These are phyloP conservation scores for Exophiala spinifera DNA, from an alignment of 2,329 filamentous ascomycete species.

Conservation along the genomic window DNA sequence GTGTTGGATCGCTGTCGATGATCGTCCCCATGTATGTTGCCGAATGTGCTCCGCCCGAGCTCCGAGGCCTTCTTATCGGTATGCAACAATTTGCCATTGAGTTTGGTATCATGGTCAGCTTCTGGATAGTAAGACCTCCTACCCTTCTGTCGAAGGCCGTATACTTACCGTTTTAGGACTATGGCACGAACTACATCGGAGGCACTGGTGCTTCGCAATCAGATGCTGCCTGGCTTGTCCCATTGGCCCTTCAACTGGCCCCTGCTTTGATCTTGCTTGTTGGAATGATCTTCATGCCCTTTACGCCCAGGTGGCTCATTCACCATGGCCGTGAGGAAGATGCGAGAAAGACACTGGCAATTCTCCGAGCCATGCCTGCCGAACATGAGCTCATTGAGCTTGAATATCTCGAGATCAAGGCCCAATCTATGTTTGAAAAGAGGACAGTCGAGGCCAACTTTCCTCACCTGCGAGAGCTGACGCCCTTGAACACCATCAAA, in stretches of 20 bases:
- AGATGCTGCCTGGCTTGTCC: constrained; percentile 70
- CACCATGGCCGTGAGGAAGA: constrained; percentile 72
- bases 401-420: constrained; percentile 81
- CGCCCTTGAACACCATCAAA: constrained; percentile 62
- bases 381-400: constrained; percentile 22
- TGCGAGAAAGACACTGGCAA: constrained; percentile 62
- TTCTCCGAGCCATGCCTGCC: constrained; percentile 52
- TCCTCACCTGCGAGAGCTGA: constrained; percentile 60
- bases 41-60: constrained; percentile 38
- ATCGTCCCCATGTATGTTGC: constrained; percentile 41
- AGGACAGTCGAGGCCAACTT: constrained; percentile 65
- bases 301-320: constrained; percentile 57
- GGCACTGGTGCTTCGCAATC: constrained; percentile 58
- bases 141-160: neutral
- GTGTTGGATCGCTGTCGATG: constrained; percentile 43
- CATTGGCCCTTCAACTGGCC: constrained; percentile 54
- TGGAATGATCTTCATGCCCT: constrained; percentile 48
- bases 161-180: constrained; percentile 33
- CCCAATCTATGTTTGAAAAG: constrained; percentile 74
- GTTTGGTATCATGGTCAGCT: constrained; percentile 44
- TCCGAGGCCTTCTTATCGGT: constrained; percentile 42
- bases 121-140: constrained; percentile 34
- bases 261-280: constrained; percentile 38
- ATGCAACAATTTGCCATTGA: constrained; percentile 45
- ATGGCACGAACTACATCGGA: constrained; percentile 60